Base-by-base conservation (phyloP, 305 asterid genomes). In the Solanum hybrid region DNA sequence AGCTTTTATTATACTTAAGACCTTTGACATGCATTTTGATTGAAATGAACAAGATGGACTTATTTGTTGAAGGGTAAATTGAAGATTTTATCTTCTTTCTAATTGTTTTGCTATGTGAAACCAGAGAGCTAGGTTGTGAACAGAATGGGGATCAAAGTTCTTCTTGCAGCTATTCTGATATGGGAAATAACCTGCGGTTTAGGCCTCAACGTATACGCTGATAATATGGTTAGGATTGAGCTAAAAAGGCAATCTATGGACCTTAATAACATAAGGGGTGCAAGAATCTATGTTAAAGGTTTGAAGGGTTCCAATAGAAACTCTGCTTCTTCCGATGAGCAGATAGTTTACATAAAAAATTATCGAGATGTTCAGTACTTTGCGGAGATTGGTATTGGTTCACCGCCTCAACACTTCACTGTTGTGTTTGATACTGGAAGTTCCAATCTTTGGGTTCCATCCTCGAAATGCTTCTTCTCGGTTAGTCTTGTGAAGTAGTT, bases 381-480 rank as follows among this genome's bases (percentile, higher is more conserved):
- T 10, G 94, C 90, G 41, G 93, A 92, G 79, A 87, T 92, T 81
- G 89, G 90, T 31, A 90, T 92, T 39, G 94, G 94, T 37, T 77
- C 94, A 24, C 94, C 94, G 0, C 92, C 94, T 15, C 94, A 92
- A 87, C 81, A 45, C 14, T 91, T 92, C 80, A 32, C 57, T 17
- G 93, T 92, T 38, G 90, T 92, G 27, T 92, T 92, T 90, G 94
- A 92, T 57, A 90, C 94, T 27, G 94, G 91, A 41, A 92, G 92
- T 87, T 91, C 94, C 70, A 90, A 91, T 87, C 90, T 92, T 13
- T 92, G 94, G 94, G 88, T 92, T 15, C 94, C 94, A 34, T 92
- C 94, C 68, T 90, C 93, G 24, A 91, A 80, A 85, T 92, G 93
- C 89, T 73, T 70, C 51, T 79, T 92, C 38, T 92, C 93, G 79